phyloP scores from a whole-genome alignment of 73 alveolate genomes.

The Paramecium pentaurelia region DNA sequence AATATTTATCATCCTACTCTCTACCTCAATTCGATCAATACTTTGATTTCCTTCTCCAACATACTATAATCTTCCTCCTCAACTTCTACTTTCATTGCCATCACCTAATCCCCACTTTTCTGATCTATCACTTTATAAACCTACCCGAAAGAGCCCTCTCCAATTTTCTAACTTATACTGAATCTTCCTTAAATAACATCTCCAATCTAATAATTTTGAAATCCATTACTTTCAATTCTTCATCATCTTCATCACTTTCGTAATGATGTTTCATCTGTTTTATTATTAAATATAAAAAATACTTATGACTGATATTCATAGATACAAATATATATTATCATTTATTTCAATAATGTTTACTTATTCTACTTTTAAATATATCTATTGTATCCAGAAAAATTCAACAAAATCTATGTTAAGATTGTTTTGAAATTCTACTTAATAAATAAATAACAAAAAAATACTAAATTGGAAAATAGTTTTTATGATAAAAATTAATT shows the following conservation, averaged over 20 bases:
- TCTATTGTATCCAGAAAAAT: no score
- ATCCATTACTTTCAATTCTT: background rate
- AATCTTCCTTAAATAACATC: conserved; percentile 34
- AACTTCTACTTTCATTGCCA: conserved; percentile 30
- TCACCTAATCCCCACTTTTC: background rate
- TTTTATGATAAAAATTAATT: no score
- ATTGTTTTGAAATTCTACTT: no score
- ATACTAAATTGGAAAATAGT: no score
- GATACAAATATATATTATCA: background rate
- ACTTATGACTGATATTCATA: background rate
- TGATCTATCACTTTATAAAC: conserved; percentile 25
- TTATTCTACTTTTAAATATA: background rate
- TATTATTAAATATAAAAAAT: background rate
- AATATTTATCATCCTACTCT: background rate
- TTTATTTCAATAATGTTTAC: background rate
- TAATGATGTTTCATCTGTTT: background rate
- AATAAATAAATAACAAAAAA: no score
- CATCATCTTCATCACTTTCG: conserved; percentile 1
- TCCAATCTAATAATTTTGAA: background rate
- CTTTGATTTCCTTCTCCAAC: conserved; percentile 41
- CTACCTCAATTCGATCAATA: conserved; percentile 19
- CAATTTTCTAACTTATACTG: background rate
- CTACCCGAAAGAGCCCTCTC: conserved; percentile 49
- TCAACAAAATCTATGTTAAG: no score
- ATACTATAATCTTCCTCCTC: conserved; percentile 26